Conservation (phyloP, 2,329 filamentous ascomycete species). For the Nannizziopsis barbatae region DNA sequence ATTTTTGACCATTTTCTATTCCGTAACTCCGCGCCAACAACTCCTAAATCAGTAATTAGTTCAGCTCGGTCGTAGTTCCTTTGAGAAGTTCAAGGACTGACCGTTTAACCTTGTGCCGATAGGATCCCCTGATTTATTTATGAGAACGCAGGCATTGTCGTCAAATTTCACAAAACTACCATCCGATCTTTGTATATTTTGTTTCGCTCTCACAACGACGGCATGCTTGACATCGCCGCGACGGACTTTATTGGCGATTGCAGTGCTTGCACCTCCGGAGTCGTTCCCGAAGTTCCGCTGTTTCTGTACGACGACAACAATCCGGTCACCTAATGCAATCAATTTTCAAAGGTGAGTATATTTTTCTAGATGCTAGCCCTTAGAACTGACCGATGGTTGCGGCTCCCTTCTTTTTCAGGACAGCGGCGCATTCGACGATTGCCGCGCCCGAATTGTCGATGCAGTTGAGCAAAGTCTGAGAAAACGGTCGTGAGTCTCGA, state of each 20-base stretch:
- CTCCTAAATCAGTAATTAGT: slow-evolving; percentile 40
- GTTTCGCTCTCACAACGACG: slow-evolving; percentile 81
- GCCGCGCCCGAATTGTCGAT: slow-evolving; percentile 99
- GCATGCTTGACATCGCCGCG: slow-evolving; percentile 94
- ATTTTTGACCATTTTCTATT: slow-evolving; percentile 98
- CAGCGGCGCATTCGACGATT: slow-evolving; percentile 89
- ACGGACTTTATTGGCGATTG: slow-evolving; percentile 83
- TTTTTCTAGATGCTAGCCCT: neutral
- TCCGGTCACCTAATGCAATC: slow-evolving; percentile 65
- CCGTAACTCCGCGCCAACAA: slow-evolving; percentile 81
- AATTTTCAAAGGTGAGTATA: neutral
- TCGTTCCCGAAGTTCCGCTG: slow-evolving; percentile 68
- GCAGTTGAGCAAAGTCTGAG: slow-evolving; percentile 90
- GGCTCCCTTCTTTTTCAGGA: slow-evolving; percentile 74
- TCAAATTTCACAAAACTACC: slow-evolving; percentile 87
- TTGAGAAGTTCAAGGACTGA: slow-evolving; percentile 24
- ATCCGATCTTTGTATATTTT: slow-evolving; percentile 76
- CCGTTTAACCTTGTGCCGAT: slow-evolving; percentile 85
- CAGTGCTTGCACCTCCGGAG: slow-evolving; percentile 58
- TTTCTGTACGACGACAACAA: slow-evolving; percentile 95
- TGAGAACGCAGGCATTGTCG: slow-evolving; percentile 93
- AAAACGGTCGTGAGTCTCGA: neutral
- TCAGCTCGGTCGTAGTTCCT: slow-evolving; percentile 14
- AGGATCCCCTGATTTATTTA: slow-evolving; percentile 94
- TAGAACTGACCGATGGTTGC: slow-evolving; percentile 67